Evolutionary conservation across 352 stramenopile genomes (phyloP).

Genomic region (Phytophthora quininea): DNA sequence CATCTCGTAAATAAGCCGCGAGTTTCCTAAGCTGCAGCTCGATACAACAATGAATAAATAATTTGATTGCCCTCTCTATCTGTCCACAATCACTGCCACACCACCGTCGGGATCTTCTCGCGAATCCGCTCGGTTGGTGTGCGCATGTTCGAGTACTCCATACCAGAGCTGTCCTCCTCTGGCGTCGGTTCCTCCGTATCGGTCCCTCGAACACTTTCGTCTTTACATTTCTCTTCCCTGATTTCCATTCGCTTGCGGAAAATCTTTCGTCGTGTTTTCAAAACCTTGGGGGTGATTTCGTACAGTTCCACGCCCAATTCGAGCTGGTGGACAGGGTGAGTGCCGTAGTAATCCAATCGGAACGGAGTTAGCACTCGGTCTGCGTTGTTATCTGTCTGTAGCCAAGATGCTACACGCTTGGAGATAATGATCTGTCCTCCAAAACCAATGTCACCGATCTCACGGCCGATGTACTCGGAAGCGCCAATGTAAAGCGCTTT

Average conservation of each 20-base stretch:
- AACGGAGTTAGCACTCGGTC: conserved; percentile 49
- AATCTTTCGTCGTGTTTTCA: conserved; percentile 58
- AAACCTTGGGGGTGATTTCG: conserved; percentile 59
- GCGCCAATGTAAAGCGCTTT: conserved; percentile 72
- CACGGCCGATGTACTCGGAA: conserved; percentile 64
- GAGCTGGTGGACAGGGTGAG: conserved; percentile 50
- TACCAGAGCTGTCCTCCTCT: conserved; percentile 38
- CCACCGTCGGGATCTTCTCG: conserved; percentile 40
- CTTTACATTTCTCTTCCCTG: conserved; percentile 32
- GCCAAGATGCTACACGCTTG: conserved; percentile 57
- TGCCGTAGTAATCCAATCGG: conserved; percentile 56
- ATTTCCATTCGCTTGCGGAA: conserved; percentile 52
- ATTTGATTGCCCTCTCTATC: conserved; percentile 31
- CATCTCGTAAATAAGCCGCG: neutral
- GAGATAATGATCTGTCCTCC: conserved; percentile 78
- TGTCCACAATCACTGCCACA: conserved; percentile 40
- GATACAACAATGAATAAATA: conserved; percentile 40
- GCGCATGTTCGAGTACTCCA: conserved; percentile 46
- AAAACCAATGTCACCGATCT: conserved; percentile 69
- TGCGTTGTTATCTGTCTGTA: conserved; percentile 43
- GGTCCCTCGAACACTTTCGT: conserved; percentile 28
- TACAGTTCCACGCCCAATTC: conserved; percentile 67
- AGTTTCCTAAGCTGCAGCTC: conserved; percentile 1
- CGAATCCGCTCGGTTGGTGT: conserved; percentile 50
- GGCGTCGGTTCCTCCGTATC: conserved; percentile 42